A percentile compares a stretch with the other conserved stretches of the same genome.
Conservation (phyloP, 2,329 filamentous ascomycete genomes). For the Pestalotiopsis sp. region DNA sequence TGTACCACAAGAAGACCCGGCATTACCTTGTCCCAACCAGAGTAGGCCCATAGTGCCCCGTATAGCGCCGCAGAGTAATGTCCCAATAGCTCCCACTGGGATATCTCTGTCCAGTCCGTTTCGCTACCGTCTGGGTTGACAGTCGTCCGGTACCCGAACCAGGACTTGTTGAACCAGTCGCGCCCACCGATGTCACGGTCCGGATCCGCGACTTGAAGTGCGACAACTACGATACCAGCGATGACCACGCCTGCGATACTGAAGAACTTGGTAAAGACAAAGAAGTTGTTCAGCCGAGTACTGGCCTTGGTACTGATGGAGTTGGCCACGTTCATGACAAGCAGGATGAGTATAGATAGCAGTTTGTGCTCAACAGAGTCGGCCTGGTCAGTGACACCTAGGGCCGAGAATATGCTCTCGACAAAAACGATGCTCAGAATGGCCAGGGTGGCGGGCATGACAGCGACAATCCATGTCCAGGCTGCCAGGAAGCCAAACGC, state of each 20-base stretch:
- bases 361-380: slow-evolving; percentile 50
- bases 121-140: slow-evolving; percentile 50
- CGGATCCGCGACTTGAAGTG: slow-evolving; percentile 40
- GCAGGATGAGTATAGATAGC: slow-evolving; percentile 50
- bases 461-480: slow-evolving; percentile 67
- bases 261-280: slow-evolving; percentile 56
- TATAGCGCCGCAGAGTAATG: slow-evolving; percentile 64
- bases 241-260: slow-evolving; percentile 50
- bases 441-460: slow-evolving; percentile 66
- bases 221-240: slow-evolving; percentile 49
- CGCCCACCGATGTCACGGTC: slow-evolving; percentile 43
- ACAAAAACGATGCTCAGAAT: slow-evolving; percentile 68
- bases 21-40: slow-evolving; percentile 66
- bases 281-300: slow-evolving; percentile 57
- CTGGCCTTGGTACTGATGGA: slow-evolving; percentile 58
- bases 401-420: slow-evolving; percentile 58
- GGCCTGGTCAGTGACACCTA: slow-evolving; percentile 47
- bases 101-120: slow-evolving; percentile 51
- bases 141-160: slow-evolving; percentile 57
- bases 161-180: slow-evolving; percentile 55
- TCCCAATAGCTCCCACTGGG: slow-evolving; percentile 60
- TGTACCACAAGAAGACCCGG: background rate
- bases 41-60: slow-evolving; percentile 66
- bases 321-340: slow-evolving; percentile 52
- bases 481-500: slow-evolving; percentile 64